phyloP scores from a whole-genome alignment of 768 basidiomycete species.

The Tubosaeta sp. region DNA sequence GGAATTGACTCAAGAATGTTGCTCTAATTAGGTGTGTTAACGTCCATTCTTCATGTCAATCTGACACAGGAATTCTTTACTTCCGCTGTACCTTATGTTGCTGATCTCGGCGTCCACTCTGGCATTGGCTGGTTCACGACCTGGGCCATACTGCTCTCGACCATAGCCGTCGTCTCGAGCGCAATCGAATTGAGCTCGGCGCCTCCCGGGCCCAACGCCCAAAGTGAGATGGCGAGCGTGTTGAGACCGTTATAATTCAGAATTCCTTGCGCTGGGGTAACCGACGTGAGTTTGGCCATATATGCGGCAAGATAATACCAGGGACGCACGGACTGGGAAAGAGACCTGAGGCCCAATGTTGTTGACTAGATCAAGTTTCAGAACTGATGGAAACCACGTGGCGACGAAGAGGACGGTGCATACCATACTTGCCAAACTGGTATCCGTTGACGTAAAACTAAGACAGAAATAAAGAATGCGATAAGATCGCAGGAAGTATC shows the following conservation, averaged over 20 bases:
- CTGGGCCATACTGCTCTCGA: constrained; percentile 21
- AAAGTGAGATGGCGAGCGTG: constrained; percentile 46
- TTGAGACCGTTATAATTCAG: constrained; percentile 45
- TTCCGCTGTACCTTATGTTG: constrained; percentile 5
- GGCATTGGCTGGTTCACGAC: constrained; percentile 29
- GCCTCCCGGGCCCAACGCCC: constrained; percentile 40
- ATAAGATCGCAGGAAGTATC: not conserved
- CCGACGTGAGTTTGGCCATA: constrained; percentile 6
- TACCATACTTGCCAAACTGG: constrained; percentile 27
- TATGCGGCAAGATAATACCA: not conserved
- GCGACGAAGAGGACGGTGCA: not conserved
- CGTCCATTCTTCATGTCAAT: not conserved
- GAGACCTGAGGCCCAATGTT: constrained; percentile 22
- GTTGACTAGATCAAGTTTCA: constrained; percentile 14
- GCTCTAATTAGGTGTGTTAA: too few species aligned
- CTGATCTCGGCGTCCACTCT: constrained; percentile 17
- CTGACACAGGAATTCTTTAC: not conserved
- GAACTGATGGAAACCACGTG: not conserved
- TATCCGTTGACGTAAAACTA: constrained; percentile 27
- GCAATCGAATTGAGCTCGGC: constrained; percentile 39
- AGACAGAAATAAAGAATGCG: not conserved
- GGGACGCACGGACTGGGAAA: constrained; percentile 24
- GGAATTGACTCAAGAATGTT: not conserved
- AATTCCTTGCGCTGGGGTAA: constrained; percentile 42
- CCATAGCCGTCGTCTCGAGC: constrained; percentile 34